Base-by-base conservation (phyloP, 306 rosid genomes). In the Rosa multiflora region DNA sequence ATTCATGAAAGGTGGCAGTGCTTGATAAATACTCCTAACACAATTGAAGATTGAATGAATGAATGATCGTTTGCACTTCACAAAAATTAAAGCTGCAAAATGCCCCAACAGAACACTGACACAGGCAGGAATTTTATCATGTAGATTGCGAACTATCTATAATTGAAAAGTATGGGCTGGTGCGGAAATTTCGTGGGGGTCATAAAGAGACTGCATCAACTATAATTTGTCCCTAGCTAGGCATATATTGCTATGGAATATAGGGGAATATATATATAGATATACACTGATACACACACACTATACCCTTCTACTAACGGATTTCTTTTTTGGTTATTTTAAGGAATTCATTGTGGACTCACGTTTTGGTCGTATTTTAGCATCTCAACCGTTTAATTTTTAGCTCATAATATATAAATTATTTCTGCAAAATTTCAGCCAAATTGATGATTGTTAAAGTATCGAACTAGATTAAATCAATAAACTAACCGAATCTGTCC, bases 31-130 rank as follows among this genome's bases (percentile, higher is more conserved):
- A 43, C 6, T 5, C 8, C 8, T 5, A 59, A 59, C 47, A 17
- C 0, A 18, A 51, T 12, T 37, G 59, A 20, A 39, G 42, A 74
- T 74, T 21, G 68, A 56, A 32, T 13, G 53, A 40, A 48, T 14
- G 55, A 74, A 26, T 73, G 76, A 55, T 55, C 39, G 17, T 58
- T 23, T 56, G 21, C 67, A 35, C 39, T 53, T 55, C 37, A 12
- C 18, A n/a, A 15, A 56, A 73, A 26, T 9, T 23, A 62, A 72
- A 74, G 67, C 67, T 74, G 53, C 49, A 35, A 52, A 73, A 52
- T 0, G 35, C 35, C 76, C 66, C 20, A 52, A n/a, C 67, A 74
- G 67, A 35, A 52, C 20, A 74, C 40, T 55, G 51, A 53, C 52
- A 74, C 14, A 40, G 64, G 39, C 14, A 58, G 56, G 70, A 58